A percentile compares a stretch with the other conserved stretches of the same genome.
Conservation (phyloP, 176 grass and related monocot species). For the Phragmites australis region DNA sequence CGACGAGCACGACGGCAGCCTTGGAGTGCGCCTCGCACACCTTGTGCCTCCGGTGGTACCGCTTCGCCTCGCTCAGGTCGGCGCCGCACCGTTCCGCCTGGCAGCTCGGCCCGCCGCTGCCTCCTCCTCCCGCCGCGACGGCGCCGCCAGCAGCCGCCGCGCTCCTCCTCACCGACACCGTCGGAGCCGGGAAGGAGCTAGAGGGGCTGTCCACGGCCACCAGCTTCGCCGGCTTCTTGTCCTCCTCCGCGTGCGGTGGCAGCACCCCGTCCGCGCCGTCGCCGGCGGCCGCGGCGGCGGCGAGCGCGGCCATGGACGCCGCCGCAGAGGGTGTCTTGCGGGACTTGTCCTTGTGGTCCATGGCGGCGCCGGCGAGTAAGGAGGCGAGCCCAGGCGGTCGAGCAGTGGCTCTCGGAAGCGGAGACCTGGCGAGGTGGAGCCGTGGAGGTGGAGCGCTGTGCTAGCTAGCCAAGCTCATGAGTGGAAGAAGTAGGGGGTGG, state of each 20-base stretch:
- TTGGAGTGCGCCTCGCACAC: slow-evolving; percentile 87
- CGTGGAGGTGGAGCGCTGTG: not conserved
- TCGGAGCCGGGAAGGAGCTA: not conserved
- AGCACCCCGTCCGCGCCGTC: not conserved
- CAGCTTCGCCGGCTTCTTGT: slow-evolving; percentile 23
- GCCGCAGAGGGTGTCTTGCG: slow-evolving; percentile 35
- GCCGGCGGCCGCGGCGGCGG: slow-evolving; percentile 41
- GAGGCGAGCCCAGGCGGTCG: not conserved
- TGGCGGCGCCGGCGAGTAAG: not conserved
- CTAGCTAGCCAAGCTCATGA: slow-evolving; percentile 31
- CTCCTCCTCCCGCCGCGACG: not conserved
- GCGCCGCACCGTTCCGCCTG: slow-evolving; percentile 79
- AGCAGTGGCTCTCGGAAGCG: not conserved
- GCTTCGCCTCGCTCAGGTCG: slow-evolving; percentile 67
- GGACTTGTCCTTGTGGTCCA: slow-evolving; percentile 51
- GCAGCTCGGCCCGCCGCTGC: slow-evolving; percentile 54
- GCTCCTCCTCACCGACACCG: slow-evolving; percentile 35
- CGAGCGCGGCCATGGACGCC: slow-evolving; percentile 51
- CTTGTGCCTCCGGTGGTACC: slow-evolving; percentile 89
- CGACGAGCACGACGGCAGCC: slow-evolving; percentile 69
- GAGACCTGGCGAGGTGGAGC: not conserved
- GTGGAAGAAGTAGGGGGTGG: slow-evolving; percentile 2
- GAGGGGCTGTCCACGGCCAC: not conserved
- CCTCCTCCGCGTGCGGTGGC: slow-evolving; percentile 8
- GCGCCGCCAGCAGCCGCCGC: not conserved